A percentile compares a stretch with the other conserved stretches of the same genome.
Conservation (phyloP, 345 rosid genomes). For the Linum lewisii region DNA sequence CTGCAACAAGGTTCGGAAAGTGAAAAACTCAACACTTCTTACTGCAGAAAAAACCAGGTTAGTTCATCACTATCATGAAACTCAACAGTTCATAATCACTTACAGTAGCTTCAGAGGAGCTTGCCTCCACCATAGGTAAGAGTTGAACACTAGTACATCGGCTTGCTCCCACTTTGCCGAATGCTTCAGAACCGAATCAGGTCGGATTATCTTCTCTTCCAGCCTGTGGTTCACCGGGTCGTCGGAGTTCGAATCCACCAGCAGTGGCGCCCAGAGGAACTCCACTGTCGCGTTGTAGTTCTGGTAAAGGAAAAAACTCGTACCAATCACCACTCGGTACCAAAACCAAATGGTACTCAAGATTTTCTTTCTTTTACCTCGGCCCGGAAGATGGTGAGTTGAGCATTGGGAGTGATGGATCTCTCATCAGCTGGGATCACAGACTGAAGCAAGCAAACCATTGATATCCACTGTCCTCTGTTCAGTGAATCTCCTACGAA, state of each 20-base stretch:
- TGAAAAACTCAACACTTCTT: not conserved
- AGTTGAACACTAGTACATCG: slow-evolving; percentile 77
- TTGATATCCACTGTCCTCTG: slow-evolving; percentile 98
- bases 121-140: slow-evolving; percentile 99
- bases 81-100: slow-evolving; percentile 21
- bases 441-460: slow-evolving; percentile 85
- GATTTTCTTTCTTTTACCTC: too few species aligned
- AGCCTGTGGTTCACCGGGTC: slow-evolving; percentile 91
- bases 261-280: slow-evolving; percentile 93
- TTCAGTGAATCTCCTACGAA: slow-evolving; percentile 94
- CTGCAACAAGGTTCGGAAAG: slow-evolving; percentile 29
- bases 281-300: slow-evolving; percentile 89
- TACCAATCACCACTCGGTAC: too few species aligned
- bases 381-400: slow-evolving; percentile 80
- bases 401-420: slow-evolving; percentile 85
- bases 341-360: too few species aligned
- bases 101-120: slow-evolving; percentile 80
- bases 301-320: slow-evolving; percentile 27
- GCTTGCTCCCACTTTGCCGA: slow-evolving; percentile 84
- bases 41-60: slow-evolving; percentile 2
- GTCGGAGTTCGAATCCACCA: slow-evolving; percentile 93
- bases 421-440: slow-evolving; percentile 61
- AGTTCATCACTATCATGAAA: slow-evolving; percentile 22
- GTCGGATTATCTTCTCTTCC: slow-evolving; percentile 66
- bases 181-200: slow-evolving; percentile 87